A percentile compares a stretch with the other conserved stretches of the same genome.
Conservation (phyloP, 805 yeast genomes). For the Candida golubevii region DNA sequence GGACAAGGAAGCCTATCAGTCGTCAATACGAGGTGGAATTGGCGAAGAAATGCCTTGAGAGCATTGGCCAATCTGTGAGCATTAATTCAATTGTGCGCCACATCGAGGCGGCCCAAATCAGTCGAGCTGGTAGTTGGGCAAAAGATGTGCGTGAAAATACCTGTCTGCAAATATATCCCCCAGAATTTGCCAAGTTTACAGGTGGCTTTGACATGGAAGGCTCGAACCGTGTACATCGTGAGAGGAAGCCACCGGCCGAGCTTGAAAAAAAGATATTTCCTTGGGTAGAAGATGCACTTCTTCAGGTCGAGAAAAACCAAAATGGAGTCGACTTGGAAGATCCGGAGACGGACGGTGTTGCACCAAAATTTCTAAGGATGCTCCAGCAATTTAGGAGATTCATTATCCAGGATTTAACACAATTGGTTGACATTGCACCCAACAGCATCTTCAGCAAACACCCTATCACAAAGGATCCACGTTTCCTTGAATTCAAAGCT, state of each 20-base stretch:
- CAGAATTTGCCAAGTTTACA: slow-evolving; percentile 1
- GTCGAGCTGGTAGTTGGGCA: neutral
- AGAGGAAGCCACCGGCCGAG: neutral
- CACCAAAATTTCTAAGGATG: neutral
- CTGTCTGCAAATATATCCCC: neutral
- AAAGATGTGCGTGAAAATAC: neutral
- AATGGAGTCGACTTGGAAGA: neutral
- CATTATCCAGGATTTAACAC: slow-evolving; percentile 8
- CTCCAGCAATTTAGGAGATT: slow-evolving; percentile 3
- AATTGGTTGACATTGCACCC: slow-evolving; percentile 1
- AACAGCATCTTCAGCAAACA: neutral
- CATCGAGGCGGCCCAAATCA: neutral
- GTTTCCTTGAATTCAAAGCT: neutral
- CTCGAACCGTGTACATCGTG: slow-evolving; percentile 1
- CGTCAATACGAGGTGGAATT: neutral
- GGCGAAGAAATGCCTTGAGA: neutral
- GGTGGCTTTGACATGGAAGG: slow-evolving; percentile 1
- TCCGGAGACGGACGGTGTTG: neutral
- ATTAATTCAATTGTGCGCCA: neutral
- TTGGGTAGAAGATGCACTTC: slow-evolving; percentile 1
- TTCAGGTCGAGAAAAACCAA: neutral
- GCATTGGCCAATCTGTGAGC: neutral
- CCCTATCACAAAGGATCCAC: neutral
- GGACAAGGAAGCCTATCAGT: neutral
- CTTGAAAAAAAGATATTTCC: slow-evolving; percentile 1